Conservation (phyloP, 2,329 filamentous ascomycete species). For the Pseudogymnoascus sp. region DNA sequence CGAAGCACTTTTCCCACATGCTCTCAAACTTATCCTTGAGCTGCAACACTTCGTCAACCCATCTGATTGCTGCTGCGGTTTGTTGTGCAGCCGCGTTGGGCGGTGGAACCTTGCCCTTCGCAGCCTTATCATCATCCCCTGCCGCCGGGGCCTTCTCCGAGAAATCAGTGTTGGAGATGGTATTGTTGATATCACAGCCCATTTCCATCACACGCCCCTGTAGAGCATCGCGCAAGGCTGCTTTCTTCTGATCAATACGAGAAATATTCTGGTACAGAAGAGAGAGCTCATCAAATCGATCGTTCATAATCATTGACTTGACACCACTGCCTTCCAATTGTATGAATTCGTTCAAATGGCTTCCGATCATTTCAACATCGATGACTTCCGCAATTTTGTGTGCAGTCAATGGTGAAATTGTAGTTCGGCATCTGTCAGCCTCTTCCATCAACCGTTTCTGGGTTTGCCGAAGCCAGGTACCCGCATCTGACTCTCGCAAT, state of each 20-base stretch:
- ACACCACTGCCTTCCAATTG: slow-evolving; percentile 78
- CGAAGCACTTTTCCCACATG: slow-evolving; percentile 66
- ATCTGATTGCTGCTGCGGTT: slow-evolving; percentile 80
- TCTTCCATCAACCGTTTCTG: slow-evolving; percentile 71
- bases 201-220: slow-evolving; percentile 70
- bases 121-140: slow-evolving; percentile 40
- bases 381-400: slow-evolving; percentile 67
- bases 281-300: slow-evolving; percentile 68
- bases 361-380: slow-evolving; percentile 69
- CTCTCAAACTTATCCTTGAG: slow-evolving; percentile 86
- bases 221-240: slow-evolving; percentile 59
- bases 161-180: slow-evolving; percentile 48
- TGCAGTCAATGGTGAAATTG: slow-evolving; percentile 62
- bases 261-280: slow-evolving; percentile 73
- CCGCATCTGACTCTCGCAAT: slow-evolving; percentile 69
- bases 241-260: slow-evolving; percentile 67
- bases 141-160: slow-evolving; percentile 29
- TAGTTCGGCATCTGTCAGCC: slow-evolving; percentile 71
- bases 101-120: slow-evolving; percentile 40
- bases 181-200: slow-evolving; percentile 73
- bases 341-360: slow-evolving; percentile 73
- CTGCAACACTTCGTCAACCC: slow-evolving; percentile 83
- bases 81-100: slow-evolving; percentile 61
- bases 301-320: slow-evolving; percentile 84
- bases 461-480: slow-evolving; percentile 71